Conservation (phyloP, 202 grass and related monocot genomes). For the Setaria italica region DNA sequence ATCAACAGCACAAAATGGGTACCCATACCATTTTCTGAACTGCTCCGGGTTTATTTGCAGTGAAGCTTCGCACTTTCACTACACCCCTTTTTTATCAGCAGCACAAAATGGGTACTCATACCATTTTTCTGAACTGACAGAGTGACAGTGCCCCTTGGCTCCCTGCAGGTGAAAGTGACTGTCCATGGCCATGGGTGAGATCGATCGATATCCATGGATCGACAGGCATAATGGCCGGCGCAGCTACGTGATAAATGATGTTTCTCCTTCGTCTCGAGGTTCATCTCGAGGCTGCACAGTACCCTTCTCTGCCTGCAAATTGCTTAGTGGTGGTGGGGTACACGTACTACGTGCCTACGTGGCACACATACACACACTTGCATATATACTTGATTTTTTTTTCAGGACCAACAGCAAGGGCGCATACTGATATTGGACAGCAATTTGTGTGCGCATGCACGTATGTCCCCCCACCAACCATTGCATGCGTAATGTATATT, state of each 20-base stretch:
- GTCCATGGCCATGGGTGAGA: background rate
- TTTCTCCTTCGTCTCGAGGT: background rate
- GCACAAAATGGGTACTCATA: background rate
- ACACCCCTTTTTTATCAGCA: background rate
- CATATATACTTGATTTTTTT: background rate
- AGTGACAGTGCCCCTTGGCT: constrained; percentile 5
- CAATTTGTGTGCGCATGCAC: constrained; percentile 34
- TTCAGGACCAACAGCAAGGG: background rate
- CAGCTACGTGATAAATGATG: constrained; percentile 34
- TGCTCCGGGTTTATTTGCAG: no score
- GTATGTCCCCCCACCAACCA: constrained; percentile 53
- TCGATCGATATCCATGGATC: background rate
- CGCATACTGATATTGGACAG: background rate
- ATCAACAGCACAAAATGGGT: no score
- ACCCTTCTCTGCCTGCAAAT: background rate
- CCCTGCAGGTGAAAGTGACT: constrained; percentile 17
- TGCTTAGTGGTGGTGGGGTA: background rate
- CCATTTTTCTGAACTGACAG: background rate
- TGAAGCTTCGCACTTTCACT: background rate
- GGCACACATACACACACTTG: background rate
- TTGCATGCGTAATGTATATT: background rate
- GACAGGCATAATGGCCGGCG: constrained; percentile 19
- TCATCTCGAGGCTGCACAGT: constrained; percentile 23
- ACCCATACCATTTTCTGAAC: no score
- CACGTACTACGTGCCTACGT: background rate